Base-by-base conservation (phyloP, 2,329 filamentous ascomycete genomes). In the Aspergillus ustus region DNA sequence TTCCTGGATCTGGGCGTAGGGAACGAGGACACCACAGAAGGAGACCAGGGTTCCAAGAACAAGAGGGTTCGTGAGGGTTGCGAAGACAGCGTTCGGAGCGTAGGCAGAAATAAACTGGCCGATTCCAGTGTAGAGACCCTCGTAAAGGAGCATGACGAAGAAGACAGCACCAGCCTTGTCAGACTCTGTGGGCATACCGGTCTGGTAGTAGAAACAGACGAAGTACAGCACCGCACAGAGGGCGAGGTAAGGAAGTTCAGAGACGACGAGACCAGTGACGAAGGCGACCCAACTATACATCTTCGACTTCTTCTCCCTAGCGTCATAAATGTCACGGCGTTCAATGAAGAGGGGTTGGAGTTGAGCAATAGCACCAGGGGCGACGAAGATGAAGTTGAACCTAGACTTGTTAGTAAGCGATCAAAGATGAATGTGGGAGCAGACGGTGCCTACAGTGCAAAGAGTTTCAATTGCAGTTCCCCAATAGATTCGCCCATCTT, bases 61-160 rank as follows among this genome's bases (percentile, higher is more conserved):
- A 77, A 92, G 89, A 0, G 89, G 89, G 70, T 92, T 91, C 48
- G 85, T 86, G 64, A 92, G 89, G 56, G 90, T 87, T 0, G 89
- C 90, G 73, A 92, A 91, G 60, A 82, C 86, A 0, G 91, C 78
- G 65, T 81, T 81, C 48, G 77, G 90, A 0, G 90, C 89, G 73
- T 91, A 92, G 0, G 91, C 90, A 62, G 88, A 89, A 67, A 93
- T 90, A 85, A 89, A 92, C 73, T 92, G 91, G 15, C 89, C 91
- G 85, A 88, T 92, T 68, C 82, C 86, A 29, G 83, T 85, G 75
- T 88, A 85, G 78, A 92, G 90, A 25, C 92, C 77, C 77, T 87
- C 91, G 77, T 92, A 91, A 2, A 92, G 81, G 65, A 92, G 75
- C 11, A 86, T 87, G 85, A 93, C 91, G 37, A 93, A 79, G 78